A percentile compares a stretch with the other conserved stretches of the same genome.
Conservation (phyloP, 495 filamentous ascomycete species). For the Neurospora sp. region DNA sequence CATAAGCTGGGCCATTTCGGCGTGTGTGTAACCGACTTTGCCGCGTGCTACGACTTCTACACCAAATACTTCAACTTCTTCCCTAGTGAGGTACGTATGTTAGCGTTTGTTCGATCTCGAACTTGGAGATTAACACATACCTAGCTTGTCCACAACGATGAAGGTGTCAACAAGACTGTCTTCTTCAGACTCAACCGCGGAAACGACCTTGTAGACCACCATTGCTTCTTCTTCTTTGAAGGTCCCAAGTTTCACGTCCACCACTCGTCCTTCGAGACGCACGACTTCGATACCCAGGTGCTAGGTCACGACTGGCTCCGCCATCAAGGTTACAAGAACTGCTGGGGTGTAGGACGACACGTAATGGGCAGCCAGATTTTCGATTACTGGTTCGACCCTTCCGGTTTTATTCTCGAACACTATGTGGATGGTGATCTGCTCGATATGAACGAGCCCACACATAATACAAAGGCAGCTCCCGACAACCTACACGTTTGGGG, state of each 20-base stretch:
- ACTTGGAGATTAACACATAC: background rate
- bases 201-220: conserved; percentile 53
- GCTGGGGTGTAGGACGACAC: conserved; percentile 67
- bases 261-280: conserved; percentile 64
- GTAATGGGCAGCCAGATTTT: conserved; percentile 56
- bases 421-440: conserved; percentile 65
- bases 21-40: conserved; percentile 50
- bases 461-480: conserved; percentile 28
- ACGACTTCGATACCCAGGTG: conserved; percentile 66
- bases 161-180: conserved; percentile 41
- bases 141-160: conserved; percentile 38
- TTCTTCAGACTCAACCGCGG: conserved; percentile 62
- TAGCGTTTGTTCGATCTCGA: background rate
- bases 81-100: conserved; percentile 35
- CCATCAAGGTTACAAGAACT: conserved; percentile 51
- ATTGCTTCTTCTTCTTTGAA: conserved; percentile 59
- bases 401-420: conserved; percentile 53
- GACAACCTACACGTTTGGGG: conserved; percentile 44
- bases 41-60: conserved; percentile 51
- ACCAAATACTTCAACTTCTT: conserved; percentile 57
- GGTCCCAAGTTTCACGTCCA: conserved; percentile 50
- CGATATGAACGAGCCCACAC: conserved; percentile 46
- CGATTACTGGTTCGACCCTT: conserved; percentile 65
- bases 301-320: conserved; percentile 65
- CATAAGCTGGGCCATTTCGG: conserved; percentile 74